Evolutionary conservation across 2,329 filamentous ascomycete species (phyloP).

Genomic region (Spiromastix sp.): DNA sequence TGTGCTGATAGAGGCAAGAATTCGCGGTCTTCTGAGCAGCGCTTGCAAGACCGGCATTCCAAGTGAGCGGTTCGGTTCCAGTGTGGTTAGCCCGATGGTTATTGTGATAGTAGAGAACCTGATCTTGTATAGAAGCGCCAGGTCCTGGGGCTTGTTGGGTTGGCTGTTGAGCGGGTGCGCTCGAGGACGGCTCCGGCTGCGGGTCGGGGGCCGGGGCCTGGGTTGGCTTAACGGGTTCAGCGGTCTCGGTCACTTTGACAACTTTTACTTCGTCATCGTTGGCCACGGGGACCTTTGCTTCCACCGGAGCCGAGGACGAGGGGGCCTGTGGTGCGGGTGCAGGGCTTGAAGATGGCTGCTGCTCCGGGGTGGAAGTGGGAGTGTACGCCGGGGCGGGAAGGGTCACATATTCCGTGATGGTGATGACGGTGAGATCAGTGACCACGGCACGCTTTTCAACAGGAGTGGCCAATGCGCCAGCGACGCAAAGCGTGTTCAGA

Average conservation of each 20-base stretch:
- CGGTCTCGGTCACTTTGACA: not conserved
- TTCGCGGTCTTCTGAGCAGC: slow-evolving; percentile 56
- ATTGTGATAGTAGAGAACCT: slow-evolving; percentile 65
- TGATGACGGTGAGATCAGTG: slow-evolving; percentile 27
- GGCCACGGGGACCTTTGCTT: slow-evolving; percentile 5
- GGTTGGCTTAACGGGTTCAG: not conserved
- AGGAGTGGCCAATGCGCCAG: slow-evolving; percentile 23
- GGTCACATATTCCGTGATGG: slow-evolving; percentile 27
- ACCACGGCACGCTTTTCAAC: slow-evolving; percentile 25
- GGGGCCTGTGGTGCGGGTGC: slow-evolving; percentile 20
- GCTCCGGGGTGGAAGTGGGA: slow-evolving; percentile 4
- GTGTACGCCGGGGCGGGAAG: slow-evolving; percentile 5
- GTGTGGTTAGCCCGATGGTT: slow-evolving; percentile 76
- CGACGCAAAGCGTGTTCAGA: slow-evolving; percentile 26
- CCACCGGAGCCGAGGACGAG: slow-evolving; percentile 31
- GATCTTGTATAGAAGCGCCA: slow-evolving; percentile 4
- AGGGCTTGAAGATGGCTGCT: slow-evolving; percentile 2
- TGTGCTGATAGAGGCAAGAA: slow-evolving; percentile 63
- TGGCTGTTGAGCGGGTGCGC: slow-evolving; percentile 6
- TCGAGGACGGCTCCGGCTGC: not conserved
- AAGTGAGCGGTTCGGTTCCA: slow-evolving; percentile 47
- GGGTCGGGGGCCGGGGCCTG: slow-evolving; percentile 2
- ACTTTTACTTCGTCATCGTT: not conserved
- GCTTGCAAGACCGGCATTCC: slow-evolving; percentile 52
- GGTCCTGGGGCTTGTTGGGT: slow-evolving; percentile 23